These are phyloP conservation scores for Arabidopsis suecica DNA, from an alignment of 345 rosid species.

Conservation along the genomic window DNA sequence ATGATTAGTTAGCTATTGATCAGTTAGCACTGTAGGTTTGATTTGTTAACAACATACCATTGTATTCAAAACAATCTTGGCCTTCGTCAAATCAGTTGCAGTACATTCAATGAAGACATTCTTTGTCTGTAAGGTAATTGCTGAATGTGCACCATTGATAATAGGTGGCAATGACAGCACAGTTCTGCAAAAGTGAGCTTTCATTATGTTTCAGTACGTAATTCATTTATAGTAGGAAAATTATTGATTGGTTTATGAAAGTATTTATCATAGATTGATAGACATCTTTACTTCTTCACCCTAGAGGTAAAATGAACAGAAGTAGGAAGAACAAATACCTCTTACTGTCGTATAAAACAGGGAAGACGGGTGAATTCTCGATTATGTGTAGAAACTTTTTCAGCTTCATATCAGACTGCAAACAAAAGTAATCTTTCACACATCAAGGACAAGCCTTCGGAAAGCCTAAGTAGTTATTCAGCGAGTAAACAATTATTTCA, in stretches of 20 bases:
- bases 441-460: neutral
- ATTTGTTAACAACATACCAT: conserved; percentile 57
- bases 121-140: conserved; percentile 86
- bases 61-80: conserved; percentile 88
- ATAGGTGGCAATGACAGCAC: conserved; percentile 91
- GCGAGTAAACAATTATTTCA: neutral
- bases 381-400: conserved; percentile 91
- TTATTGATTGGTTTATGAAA: neutral
- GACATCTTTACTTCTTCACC: conserved; percentile 5
- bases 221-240: neutral
- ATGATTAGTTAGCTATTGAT: conserved; percentile 24
- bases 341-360: conserved; percentile 72
- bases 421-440: neutral
- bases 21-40: conserved; percentile 6
- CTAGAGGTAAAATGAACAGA: neutral
- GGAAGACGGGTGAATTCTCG: conserved; percentile 83
- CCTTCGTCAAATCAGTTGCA: conserved; percentile 93
- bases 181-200: conserved; percentile 61
- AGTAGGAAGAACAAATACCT: conserved; percentile 57
- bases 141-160: conserved; percentile 95
- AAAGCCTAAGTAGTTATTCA: neutral
- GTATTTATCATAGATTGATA: neutral
- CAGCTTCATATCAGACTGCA: conserved; percentile 88
- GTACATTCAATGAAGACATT: conserved; percentile 97
- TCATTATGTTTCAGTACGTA: conserved; percentile 3